A percentile compares a stretch with the other conserved stretches of the same genome.
Conservation (phyloP, 2,329 filamentous ascomycete species). For the Fusarium acutatum region DNA sequence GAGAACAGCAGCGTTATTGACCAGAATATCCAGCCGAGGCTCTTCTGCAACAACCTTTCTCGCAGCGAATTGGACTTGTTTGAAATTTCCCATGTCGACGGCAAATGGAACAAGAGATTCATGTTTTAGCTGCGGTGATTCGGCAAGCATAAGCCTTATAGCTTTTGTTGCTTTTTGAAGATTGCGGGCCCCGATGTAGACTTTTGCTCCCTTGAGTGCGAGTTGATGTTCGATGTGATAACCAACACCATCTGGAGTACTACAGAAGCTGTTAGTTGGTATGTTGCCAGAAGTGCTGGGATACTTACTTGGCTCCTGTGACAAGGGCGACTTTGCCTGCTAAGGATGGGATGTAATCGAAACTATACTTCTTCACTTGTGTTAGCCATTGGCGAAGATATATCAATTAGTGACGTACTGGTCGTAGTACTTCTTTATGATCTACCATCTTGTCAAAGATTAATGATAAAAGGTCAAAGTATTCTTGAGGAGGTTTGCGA, state of each 20-base stretch:
- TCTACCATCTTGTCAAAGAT: neutral
- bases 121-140: neutral
- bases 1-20: neutral
- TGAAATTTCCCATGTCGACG: neutral
- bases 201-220: neutral
- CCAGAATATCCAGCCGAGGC: neutral
- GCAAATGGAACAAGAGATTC: neutral
- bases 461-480: accelerated
- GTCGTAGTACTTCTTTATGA: neutral
- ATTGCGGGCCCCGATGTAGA: neutral
- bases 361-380: neutral
- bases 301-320: neutral
- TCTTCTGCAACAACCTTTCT: neutral
- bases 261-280: neutral
- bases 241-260: neutral
- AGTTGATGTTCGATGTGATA: neutral
- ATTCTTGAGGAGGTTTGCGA: accelerated
- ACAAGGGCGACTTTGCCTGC: neutral
- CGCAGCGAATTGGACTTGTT: neutral
- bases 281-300: accelerated
- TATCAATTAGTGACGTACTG: neutral
- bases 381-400: neutral
- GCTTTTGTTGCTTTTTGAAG: neutral
- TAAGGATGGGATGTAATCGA: neutral
- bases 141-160: neutral